Evolutionary conservation across 75 land plant genomes (phyloP).

Genomic region (Picea sitchensis): DNA sequence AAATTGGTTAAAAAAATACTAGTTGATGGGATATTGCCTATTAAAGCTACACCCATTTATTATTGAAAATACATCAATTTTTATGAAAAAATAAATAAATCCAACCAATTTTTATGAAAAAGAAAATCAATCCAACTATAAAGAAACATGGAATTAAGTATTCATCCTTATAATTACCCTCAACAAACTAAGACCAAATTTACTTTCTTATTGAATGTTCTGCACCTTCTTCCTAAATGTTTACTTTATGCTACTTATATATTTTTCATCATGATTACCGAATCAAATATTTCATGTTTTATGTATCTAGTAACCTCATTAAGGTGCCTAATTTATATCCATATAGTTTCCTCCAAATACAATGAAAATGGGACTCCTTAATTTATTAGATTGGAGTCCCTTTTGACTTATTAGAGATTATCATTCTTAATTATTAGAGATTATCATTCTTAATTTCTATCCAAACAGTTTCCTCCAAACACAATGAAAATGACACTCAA

Average conservation of each 20-base stretch:
- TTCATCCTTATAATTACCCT: background rate
- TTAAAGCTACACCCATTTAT: too few relatives aligned
- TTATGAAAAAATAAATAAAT: too few relatives aligned
- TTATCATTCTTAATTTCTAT: background rate
- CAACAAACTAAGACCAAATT: background rate
- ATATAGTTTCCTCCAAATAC: background rate
- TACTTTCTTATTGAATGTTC: background rate
- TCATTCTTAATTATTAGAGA: too few relatives aligned
- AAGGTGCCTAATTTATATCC: background rate
- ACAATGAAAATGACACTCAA: background rate
- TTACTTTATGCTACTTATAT: background rate
- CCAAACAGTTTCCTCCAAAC: background rate
- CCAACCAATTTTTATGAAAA: too few relatives aligned
- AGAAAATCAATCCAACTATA: too few relatives aligned
- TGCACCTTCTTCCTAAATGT: background rate
- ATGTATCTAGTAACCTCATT: background rate
- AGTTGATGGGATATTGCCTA: too few relatives aligned
- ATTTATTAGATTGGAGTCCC: background rate
- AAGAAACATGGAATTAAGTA: too few relatives aligned
- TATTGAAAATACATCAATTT: too few relatives aligned
- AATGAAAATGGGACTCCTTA: background rate
- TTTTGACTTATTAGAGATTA: too few relatives aligned
- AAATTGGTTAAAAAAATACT: too few relatives aligned
- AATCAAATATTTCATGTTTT: background rate
- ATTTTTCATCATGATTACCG: background rate